Evolutionary conservation across 192 early-diverging fungal genomes (phyloP).

Genomic region (Mortierella alpina): DNA sequence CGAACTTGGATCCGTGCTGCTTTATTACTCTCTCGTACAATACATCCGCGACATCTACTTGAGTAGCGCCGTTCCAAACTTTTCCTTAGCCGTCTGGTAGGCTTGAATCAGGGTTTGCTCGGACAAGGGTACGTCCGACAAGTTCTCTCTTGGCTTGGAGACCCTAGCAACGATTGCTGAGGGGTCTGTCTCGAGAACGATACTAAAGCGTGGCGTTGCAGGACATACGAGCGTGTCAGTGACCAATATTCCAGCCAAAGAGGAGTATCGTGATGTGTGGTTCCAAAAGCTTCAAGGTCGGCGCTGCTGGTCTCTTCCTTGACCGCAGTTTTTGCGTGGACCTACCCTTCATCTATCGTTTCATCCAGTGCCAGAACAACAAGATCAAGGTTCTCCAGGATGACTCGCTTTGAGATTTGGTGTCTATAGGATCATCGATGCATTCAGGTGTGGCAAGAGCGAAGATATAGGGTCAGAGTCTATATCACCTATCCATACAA

Average conservation of each 20-base stretch:
- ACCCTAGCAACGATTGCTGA: conserved; percentile 81
- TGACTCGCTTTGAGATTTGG: conserved; percentile 89
- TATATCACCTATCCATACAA: not conserved
- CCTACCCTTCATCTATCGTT: conserved; percentile 92
- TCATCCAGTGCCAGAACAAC: conserved; percentile 94
- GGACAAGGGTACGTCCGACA: conserved; percentile 78
- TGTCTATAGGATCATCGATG: conserved; percentile 59
- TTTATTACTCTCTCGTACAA: not conserved
- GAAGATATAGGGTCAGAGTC: not conserved
- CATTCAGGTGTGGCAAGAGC: too few species aligned
- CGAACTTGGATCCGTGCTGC: not conserved
- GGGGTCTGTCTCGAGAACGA: conserved; percentile 80
- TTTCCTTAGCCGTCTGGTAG: conserved; percentile 83
- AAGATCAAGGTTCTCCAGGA: conserved; percentile 93
- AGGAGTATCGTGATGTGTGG: not conserved
- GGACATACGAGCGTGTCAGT: too few species aligned
- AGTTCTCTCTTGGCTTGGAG: conserved; percentile 78
- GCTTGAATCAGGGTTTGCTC: conserved; percentile 82
- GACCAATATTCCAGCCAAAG: too few species aligned
- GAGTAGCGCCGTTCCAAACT: conserved; percentile 72
- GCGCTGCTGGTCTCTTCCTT: not conserved
- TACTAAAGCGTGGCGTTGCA: conserved; percentile 47
- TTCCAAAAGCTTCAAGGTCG: not conserved
- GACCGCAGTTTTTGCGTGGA: not conserved
- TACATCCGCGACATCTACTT: conserved; percentile 28